These are phyloP conservation scores for Talaromyces marneffei DNA, from an alignment of 2,329 filamentous ascomycete species.

Conservation along the genomic window DNA sequence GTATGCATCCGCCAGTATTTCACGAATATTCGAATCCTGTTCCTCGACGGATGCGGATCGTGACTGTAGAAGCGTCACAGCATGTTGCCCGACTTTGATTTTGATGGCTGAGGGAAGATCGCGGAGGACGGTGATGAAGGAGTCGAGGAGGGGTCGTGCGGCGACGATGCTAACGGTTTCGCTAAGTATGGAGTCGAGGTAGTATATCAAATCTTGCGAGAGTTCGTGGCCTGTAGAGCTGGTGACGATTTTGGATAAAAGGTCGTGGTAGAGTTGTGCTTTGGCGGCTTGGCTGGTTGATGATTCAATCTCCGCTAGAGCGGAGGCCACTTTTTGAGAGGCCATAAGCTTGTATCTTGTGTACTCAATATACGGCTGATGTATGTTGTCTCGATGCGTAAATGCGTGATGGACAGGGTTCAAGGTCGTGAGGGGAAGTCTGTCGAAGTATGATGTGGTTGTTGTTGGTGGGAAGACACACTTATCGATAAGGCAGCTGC, in stretches of 20 bases:
- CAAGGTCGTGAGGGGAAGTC: not conserved
- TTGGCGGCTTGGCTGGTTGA: constrained; percentile 46
- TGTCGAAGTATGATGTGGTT: not conserved
- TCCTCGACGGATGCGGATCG: constrained; percentile 74
- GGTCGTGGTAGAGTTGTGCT: constrained; percentile 50
- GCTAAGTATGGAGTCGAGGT: constrained; percentile 63
- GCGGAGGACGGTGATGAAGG: constrained; percentile 60
- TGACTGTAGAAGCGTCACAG: constrained; percentile 62
- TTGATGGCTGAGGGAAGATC: constrained; percentile 54
- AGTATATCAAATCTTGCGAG: constrained; percentile 59
- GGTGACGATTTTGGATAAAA: constrained; percentile 53
- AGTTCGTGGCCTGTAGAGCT: constrained; percentile 43
- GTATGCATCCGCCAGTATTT: constrained; percentile 76
- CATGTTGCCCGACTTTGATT: constrained; percentile 68
- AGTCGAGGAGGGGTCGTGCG: constrained; percentile 62
- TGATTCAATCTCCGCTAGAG: constrained; percentile 47
- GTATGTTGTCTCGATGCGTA: not conserved
- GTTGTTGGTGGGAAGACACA: not conserved
- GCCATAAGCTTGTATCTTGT: constrained; percentile 37
- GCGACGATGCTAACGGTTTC: constrained; percentile 70
- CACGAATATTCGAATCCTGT: constrained; percentile 71
- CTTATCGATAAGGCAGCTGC: constrained; percentile 7
- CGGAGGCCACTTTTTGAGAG: constrained; percentile 44
- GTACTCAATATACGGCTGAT: not conserved
- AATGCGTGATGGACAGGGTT: not conserved